Conservation (phyloP, 148 eudicot genomes). For the Hydrangea macrophylla region DNA sequence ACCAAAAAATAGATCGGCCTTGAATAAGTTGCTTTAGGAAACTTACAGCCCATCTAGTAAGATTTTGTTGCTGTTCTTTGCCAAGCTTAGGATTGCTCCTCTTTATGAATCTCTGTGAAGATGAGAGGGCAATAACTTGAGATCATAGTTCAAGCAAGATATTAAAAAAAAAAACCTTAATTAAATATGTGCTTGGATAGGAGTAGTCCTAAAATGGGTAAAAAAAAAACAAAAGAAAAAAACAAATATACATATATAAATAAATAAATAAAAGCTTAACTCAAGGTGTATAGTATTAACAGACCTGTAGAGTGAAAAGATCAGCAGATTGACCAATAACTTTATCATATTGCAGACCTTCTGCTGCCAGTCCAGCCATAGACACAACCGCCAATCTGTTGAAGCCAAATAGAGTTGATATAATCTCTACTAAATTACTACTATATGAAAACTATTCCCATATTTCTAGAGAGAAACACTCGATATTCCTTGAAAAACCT, state of each 20-base stretch:
- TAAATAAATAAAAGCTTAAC: too few species aligned
- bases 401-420: neutral
- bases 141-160: neutral
- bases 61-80: slow-evolving; percentile 88
- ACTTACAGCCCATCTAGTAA: slow-evolving; percentile 99
- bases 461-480: neutral
- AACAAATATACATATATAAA: neutral
- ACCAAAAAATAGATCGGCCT: neutral
- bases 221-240: neutral
- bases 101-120: slow-evolving; percentile 80
- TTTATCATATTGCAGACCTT: slow-evolving; percentile 87
- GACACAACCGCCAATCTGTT: slow-evolving; percentile 84
- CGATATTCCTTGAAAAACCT: neutral
- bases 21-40: neutral
- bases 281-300: neutral
- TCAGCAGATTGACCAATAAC: slow-evolving; percentile 97
- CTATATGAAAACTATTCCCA: neutral
- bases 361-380: slow-evolving; percentile 98
- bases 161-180: too few species aligned
- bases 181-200: too few species aligned
- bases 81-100: slow-evolving; percentile 72
- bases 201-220: neutral
- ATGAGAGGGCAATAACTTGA: neutral
- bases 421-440: neutral
- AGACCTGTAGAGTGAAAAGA: slow-evolving; percentile 92